Evolutionary conservation across 2,329 filamentous ascomycete genomes (phyloP), one percentile per base, ranked within the genome.

Genomic region (Venturia oleaginea): DNA sequence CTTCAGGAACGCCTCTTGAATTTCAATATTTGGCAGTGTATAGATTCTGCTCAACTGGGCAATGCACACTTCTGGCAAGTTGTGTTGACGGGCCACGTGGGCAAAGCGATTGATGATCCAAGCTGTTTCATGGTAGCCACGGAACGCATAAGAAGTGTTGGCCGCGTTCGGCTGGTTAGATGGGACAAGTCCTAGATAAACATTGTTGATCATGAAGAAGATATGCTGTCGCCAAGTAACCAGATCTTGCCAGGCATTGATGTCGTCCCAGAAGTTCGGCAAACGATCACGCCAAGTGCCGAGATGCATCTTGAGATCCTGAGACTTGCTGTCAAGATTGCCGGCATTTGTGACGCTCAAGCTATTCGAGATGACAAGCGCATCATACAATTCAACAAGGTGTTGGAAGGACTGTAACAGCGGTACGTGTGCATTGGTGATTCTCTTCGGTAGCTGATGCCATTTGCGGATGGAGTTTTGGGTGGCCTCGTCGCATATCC

Each of bases 181-280:
- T 19, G 59, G 57, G 46, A 97, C 80, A 57, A 99, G 83, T 63
- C 86, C 85, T 13, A 99, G 84, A 72, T 99, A 99, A 0, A 92
- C 96, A 60, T 85, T 86, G 74, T 99, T 99, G 78, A 99, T 97
- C 30, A 99, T 84, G 65, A 92, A 89, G 79, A 99, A 99, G 66
- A 99, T 97, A 76, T 99, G 94, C 74, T 99, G 95, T 69, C 94
- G 87, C 94, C 94, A 99, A 1, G 94, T 99, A n/a, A 99, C 94
- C 48, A 99, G 81, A 73, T 99, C 95, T 75, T 99, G 94, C 94
- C 94, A 99, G 46, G 94, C 91, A 68, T 95, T 96, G 75, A 99
- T 99, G 74, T 99, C 94, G 74, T 99, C 94, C 94, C 94, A 99
- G 3, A 96, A 89, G 72, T 99, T 99, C 1, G 94, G 94, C 62